Evolutionary conservation across 2,329 filamentous ascomycete species (phyloP), one percentile per base, ranked within the genome.

Genomic region (Thelonectria discophora): DNA sequence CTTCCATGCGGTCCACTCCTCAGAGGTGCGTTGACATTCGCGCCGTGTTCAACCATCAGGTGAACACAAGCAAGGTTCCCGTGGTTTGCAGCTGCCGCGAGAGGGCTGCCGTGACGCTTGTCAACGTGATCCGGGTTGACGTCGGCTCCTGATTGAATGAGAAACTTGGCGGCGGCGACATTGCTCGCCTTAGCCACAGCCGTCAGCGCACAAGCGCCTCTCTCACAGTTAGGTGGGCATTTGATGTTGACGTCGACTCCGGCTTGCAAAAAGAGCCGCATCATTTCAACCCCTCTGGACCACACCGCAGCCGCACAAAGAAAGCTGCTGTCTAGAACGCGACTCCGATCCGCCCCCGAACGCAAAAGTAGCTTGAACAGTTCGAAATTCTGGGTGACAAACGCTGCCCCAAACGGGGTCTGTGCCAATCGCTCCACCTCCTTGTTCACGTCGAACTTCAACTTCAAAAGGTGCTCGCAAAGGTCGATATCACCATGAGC

Each of bases 371-470:
- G 13, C 17, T n/a, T 46, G n/a, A 42, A 27, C 13, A 13, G 27
- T 47, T 52, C 40, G 40, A 18, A 8, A 17, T 43, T 2, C 40
- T 18, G 46, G 6, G 4, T 9, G 5, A 18, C 11, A 43, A 43
- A 39, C 21, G 55, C 40, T 46, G 20, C 34, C 9, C 55, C 40
- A 27, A 58, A 39, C 32, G 55, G 39, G 20, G 48, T 58, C 13
- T 30, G 34, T 6, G 13, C 7, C 24, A 13, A 3, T 6, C 13
- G 11, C 3, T 58, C n/a, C 13, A 47, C 55, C 9, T 21, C 21
- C 20, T 13, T 39, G 24, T 58, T 40, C 13, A 46, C 13, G 20
- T 53, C 18, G 12, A 58, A 30, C 2, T 42, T 40, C 8, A 30
- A 32, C 7, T 30, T 27, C 6, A 52, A 6, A 21, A 58, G 55